A percentile compares a stretch with the other conserved stretches of the same genome.
These are phyloP conservation scores for Phytopythium ostracodes DNA, from an alignment of 352 stramenopile genomes.

Conservation along the genomic window DNA sequence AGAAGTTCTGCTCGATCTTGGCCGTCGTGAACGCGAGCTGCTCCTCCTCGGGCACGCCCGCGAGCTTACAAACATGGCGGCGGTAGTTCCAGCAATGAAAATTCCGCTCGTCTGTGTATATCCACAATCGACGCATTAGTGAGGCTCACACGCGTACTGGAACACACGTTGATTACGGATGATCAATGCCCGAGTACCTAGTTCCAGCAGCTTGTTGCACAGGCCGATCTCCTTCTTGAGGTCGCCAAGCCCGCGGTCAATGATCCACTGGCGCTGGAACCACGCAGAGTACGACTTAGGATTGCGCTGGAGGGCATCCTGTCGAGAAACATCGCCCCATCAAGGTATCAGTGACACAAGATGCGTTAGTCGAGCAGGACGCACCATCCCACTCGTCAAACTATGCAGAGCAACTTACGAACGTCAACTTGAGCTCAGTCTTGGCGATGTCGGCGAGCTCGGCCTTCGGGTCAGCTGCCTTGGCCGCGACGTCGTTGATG, in stretches of 20 bases:
- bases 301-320: constrained; percentile 93
- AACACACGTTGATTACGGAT: neutral
- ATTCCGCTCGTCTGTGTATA: constrained; percentile 94
- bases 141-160: neutral
- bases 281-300: constrained; percentile 96
- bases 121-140: constrained; percentile 50
- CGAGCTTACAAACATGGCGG: constrained; percentile 60
- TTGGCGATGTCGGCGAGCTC: constrained; percentile 58
- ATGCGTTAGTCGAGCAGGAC: neutral
- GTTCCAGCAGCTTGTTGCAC: constrained; percentile 69
- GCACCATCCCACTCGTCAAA: too few relatives aligned
- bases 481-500: constrained; percentile 49
- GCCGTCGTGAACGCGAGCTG: constrained; percentile 94
- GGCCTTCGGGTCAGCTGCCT: constrained; percentile 14
- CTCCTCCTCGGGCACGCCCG: constrained; percentile 43
- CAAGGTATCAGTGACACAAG: neutral
- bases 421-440: constrained; percentile 87
- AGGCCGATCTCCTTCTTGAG: constrained; percentile 72
- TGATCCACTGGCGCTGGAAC: constrained; percentile 86
- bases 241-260: constrained; percentile 65
- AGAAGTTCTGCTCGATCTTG: constrained; percentile 98
- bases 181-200: constrained; percentile 47
- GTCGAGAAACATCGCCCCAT: neutral
- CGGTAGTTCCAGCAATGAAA: constrained; percentile 99
- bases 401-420: constrained; percentile 15